These are phyloP conservation scores for Limnomonas spitsbergensis DNA, from an alignment of 139 green algal species.

Conservation along the genomic window DNA sequence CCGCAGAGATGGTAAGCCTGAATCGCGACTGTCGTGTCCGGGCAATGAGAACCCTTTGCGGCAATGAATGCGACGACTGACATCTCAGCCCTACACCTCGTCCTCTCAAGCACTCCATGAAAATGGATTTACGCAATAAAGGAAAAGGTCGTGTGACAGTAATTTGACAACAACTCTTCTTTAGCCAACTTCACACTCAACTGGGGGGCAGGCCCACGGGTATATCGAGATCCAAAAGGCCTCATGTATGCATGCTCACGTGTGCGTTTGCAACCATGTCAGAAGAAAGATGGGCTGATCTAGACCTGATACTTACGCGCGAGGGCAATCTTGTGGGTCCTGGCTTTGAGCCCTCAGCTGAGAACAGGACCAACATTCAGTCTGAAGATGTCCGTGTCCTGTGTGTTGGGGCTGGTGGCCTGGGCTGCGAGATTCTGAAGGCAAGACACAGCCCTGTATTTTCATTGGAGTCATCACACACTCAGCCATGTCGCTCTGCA, in stretches of 20 bases:
- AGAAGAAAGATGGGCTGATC: conserved; percentile 8
- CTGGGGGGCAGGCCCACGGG: too few relatives aligned
- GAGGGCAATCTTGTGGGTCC: conserved; percentile 74
- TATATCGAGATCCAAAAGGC: too few relatives aligned
- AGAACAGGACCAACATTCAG: conserved; percentile 69
- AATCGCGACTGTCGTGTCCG: neutral
- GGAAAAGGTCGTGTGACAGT: too few relatives aligned
- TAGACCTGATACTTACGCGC: conserved; percentile 58
- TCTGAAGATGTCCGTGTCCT: conserved; percentile 67
- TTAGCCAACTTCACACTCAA: too few relatives aligned
- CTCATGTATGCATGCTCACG: too few relatives aligned
- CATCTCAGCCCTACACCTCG: too few relatives aligned
- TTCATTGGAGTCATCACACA: neutral
- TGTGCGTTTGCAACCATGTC: too few relatives aligned
- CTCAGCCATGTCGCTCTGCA: neutral
- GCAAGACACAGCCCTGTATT: conserved; percentile 21
- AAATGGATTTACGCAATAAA: too few relatives aligned
- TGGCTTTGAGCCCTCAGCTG: conserved; percentile 77
- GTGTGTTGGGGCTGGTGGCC: conserved; percentile 90
- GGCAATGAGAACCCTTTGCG: neutral
- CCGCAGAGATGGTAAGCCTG: neutral
- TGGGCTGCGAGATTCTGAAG: conserved; percentile 99
- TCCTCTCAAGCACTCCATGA: too few relatives aligned
- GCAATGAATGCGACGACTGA: neutral
- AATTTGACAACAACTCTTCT: too few relatives aligned